Conservation (phyloP, 805 yeast genomes). For the Wickerhamomyces strasburgensis region DNA sequence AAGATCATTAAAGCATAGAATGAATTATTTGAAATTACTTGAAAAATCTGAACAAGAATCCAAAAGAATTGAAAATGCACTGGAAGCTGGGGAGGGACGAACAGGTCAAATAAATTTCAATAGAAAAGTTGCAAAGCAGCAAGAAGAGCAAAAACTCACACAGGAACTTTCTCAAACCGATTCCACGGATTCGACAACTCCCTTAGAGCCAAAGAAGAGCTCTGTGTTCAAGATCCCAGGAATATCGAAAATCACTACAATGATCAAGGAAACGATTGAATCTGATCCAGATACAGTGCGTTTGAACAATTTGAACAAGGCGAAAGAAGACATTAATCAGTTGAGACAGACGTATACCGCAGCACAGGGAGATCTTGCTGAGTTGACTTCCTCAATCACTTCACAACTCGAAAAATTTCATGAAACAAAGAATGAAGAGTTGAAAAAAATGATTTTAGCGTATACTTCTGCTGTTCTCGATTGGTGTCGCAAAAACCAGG, state of each 20-base stretch:
- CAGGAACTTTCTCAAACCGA: slow-evolving; percentile 5
- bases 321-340: slow-evolving; percentile 39
- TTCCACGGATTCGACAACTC: slow-evolving; percentile 5
- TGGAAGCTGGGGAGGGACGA: slow-evolving; percentile 20
- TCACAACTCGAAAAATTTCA: slow-evolving; percentile 42
- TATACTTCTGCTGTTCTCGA: slow-evolving; percentile 52
- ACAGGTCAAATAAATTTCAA: slow-evolving; percentile 27
- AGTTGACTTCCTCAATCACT: slow-evolving; percentile 40
- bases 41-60: slow-evolving; percentile 41
- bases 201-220: slow-evolving; percentile 23
- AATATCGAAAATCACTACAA: slow-evolving; percentile 43
- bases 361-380: slow-evolving; percentile 47
- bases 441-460: slow-evolving; percentile 45
- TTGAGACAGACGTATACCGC: slow-evolving; percentile 47
- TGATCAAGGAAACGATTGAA: slow-evolving; percentile 58
- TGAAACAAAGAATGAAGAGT: slow-evolving; percentile 42
- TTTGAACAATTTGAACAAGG: slow-evolving; percentile 42
- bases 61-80: slow-evolving; percentile 33
- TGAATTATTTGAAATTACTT: slow-evolving; percentile 29
- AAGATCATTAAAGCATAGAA: slow-evolving; percentile 33
- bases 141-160: slow-evolving; percentile 10
- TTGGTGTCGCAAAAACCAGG: slow-evolving; percentile 66
- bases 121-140: slow-evolving; percentile 19
- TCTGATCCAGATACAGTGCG: slow-evolving; percentile 63
- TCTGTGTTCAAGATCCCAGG: slow-evolving; percentile 50